phyloP scores from a whole-genome alignment of 2,329 filamentous ascomycete species.

The Nothopassalora personata region DNA sequence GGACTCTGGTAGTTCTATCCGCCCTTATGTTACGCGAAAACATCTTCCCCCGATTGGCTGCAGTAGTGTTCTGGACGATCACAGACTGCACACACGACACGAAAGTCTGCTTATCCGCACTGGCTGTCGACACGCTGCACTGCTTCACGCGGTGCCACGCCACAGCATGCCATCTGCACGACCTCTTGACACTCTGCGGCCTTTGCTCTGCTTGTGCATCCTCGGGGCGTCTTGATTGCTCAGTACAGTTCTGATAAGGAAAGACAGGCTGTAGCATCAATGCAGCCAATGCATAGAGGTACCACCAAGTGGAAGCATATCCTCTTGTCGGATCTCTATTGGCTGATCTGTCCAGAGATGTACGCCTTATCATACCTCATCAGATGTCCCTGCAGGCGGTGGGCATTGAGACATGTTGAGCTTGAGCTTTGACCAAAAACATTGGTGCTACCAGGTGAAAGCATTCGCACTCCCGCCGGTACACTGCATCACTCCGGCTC shows the following conservation, averaged over 20 bases:
- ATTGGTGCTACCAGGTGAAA: background rate
- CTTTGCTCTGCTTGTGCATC: background rate
- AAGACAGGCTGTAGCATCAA: background rate
- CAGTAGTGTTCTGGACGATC: background rate
- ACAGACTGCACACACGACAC: background rate
- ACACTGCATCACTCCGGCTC: background rate
- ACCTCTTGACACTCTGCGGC: background rate
- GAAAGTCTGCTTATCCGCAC: background rate
- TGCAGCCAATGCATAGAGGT: background rate
- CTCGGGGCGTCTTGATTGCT: no score
- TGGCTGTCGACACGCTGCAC: background rate
- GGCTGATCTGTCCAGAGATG: background rate
- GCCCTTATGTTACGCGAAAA: background rate
- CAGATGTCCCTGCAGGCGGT: background rate
- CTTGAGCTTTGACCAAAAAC: background rate
- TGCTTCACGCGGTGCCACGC: background rate
- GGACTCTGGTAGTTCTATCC: background rate
- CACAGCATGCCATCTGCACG: background rate
- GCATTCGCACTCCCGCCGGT: background rate
- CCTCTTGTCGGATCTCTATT: background rate
- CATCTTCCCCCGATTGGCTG: background rate
- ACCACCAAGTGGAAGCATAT: background rate
- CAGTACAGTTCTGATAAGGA: background rate
- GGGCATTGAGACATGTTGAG: background rate
- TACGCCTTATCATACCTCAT: background rate